Percentiles rank a stretch among this genome's conserved stretches.
These are phyloP conservation scores for Arthroderma sp. DNA, from an alignment of 2,329 filamentous ascomycete genomes.

Conservation along the genomic window DNA sequence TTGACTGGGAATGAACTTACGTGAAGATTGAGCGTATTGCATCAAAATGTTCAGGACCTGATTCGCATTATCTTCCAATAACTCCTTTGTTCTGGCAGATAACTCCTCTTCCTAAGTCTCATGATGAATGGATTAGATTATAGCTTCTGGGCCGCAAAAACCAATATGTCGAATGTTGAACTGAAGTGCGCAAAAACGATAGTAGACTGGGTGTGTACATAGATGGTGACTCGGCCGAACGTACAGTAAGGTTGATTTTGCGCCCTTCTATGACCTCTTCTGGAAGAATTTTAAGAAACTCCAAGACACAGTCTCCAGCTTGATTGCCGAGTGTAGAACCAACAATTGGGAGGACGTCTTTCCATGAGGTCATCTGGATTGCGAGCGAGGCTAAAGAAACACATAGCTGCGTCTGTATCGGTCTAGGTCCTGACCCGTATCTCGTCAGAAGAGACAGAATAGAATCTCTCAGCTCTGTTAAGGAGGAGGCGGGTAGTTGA, in stretches of 20 bases:
- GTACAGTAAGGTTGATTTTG: constrained; percentile 98
- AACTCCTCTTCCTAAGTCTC: constrained; percentile 83
- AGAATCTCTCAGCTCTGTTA: constrained; percentile 68
- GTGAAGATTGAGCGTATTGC: constrained; percentile 81
- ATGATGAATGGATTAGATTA: constrained; percentile 37
- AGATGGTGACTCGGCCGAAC: constrained; percentile 47
- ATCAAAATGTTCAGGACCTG: constrained; percentile 78
- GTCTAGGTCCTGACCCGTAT: constrained; percentile 69
- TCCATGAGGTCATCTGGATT: constrained; percentile 93
- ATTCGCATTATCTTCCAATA: constrained; percentile 79
- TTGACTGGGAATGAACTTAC: constrained; percentile 35
- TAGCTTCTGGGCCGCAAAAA: constrained; percentile 15
- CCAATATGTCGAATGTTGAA: constrained; percentile 10
- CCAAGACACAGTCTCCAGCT: constrained; percentile 73
- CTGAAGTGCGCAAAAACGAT: constrained; percentile 24
- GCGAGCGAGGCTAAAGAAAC: constrained; percentile 89
- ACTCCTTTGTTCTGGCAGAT: constrained; percentile 66
- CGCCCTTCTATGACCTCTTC: constrained; percentile 98
- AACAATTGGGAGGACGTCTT: constrained; percentile 74
- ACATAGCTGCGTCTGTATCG: constrained; percentile 78
- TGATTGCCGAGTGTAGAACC: constrained; percentile 59
- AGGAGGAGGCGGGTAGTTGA: constrained; percentile 65
- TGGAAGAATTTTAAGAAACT: constrained; percentile 91
- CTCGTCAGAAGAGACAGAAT: constrained; percentile 67
- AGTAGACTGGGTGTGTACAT: constrained; percentile 35